Base-by-base conservation (phyloP, 306 rosid genomes). In the Prosopis cineraria region DNA sequence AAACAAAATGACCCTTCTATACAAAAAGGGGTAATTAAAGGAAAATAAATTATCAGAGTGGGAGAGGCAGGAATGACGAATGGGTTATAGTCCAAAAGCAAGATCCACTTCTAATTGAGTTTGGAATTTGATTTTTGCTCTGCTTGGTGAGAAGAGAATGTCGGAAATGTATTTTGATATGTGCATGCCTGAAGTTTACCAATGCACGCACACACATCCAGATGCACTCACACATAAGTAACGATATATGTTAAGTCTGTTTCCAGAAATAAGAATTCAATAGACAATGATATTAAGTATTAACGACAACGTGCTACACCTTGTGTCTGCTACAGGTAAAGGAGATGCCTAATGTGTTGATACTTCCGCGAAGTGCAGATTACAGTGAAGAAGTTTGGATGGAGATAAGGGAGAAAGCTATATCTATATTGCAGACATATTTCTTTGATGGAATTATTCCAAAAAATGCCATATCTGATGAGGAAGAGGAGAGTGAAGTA, bases 351-450 rank as follows among this genome's bases (percentile, higher is more conserved):
- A 96, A 96, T 80, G 98, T 96, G 73, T 83, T 96, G 93, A 96
- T 96, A 86, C 99, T 96, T 84, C 99, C 99, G 1, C 94, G 89
- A 65, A 96, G 99, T 90, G 99, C 99, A 56, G 98, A 96, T 90
- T 96, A 93, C 76, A 96, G 99, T 89, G 99, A 96, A 89, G 98
- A 96, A 84, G 99, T 91, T 20, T 96, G 99, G 99, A 87, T 91
- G 93, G 99, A 96, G 86, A 93, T 96, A 82, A 93, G 99, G 90
- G 99, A 96, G 87, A 93, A 96, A 93, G 88, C 97, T 22, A 84
- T 96, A 76, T 91, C 97, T 22, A 85, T 93, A 75, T 80, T 96
- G 89, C 99, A 96, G 83, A 77, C 91, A 50, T 96, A 87, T 89
- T 96, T 96, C 84, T 86, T 88, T 72, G 97, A 96, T 74, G 98